Conservation (phyloP, 1,284 basidiomycete genomes). For the Waitea zeae region DNA sequence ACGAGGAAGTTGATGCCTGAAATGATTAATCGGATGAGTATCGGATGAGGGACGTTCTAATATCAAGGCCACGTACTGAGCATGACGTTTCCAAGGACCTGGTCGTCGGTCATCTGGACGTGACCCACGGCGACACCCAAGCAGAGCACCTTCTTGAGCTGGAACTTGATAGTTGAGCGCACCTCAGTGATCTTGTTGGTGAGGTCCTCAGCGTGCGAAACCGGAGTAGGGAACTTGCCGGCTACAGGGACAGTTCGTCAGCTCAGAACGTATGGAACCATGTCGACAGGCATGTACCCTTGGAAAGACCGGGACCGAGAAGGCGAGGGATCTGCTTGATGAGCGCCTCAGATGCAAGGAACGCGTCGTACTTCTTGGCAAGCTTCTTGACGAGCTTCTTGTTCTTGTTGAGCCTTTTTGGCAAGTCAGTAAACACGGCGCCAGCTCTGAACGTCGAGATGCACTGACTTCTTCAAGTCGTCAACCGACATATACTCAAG, state of each 20-base stretch:
- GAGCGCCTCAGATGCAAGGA: conserved; percentile 93
- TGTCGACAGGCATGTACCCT: conserved; percentile 34
- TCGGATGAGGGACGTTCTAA: conserved; percentile 1
- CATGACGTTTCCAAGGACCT: conserved; percentile 96
- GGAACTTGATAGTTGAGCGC: conserved; percentile 98
- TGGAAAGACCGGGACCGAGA: conserved; percentile 97
- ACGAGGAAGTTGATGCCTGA: conserved; percentile 99
- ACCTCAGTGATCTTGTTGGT: conserved; percentile 89
- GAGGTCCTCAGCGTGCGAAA: conserved; percentile 89
- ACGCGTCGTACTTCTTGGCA: conserved; percentile 99
- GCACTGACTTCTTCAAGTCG: conserved; percentile 87
- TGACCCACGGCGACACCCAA: conserved; percentile 98
- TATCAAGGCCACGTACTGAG: conserved; percentile 62
- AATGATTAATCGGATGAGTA: conserved; percentile 17
- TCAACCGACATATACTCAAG: conserved; percentile 99
- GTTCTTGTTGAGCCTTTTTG: conserved; percentile 87
- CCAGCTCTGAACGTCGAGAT: not conserved
- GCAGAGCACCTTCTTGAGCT: conserved; percentile 99
- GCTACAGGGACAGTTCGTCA: conserved; percentile 28
- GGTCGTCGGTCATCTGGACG: conserved; percentile 95
- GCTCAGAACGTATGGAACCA: conserved; percentile 1
- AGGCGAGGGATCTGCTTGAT: conserved; percentile 99
- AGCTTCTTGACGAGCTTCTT: conserved; percentile 99
- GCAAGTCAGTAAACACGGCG: not conserved
- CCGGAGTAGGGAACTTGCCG: conserved; percentile 98